Conservation (phyloP, 208 protist genomes). For the Trypanosoma lewisi region DNA sequence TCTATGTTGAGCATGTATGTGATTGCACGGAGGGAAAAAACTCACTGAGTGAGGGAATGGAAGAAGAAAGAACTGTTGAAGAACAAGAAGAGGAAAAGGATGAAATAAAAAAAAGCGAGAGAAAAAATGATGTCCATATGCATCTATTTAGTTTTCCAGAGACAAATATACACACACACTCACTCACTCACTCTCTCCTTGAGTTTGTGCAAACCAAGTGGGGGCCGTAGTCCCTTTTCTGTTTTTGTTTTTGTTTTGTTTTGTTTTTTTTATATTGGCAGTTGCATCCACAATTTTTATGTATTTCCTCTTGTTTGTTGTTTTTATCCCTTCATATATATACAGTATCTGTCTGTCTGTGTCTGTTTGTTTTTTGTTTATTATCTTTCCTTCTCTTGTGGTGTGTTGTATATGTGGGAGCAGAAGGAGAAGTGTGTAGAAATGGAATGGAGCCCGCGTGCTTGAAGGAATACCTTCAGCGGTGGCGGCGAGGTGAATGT, state of each 20-base stretch:
- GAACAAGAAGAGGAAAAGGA: not conserved
- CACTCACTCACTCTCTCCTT: not conserved
- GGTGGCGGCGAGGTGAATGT: constrained; percentile 9
- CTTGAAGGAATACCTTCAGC: constrained; percentile 6
- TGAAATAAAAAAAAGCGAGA: not conserved
- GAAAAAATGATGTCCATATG: too few relatives aligned
- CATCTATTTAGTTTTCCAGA: too few relatives aligned
- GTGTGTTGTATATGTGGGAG: not conserved
- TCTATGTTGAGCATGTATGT: not conserved
- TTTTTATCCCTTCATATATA: too few relatives aligned
- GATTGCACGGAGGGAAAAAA: too few relatives aligned
- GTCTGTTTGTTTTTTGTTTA: too few relatives aligned
- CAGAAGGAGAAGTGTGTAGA: not conserved
- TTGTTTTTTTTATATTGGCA: not conserved
- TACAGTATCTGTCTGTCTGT: too few relatives aligned
- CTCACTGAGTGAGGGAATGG: too few relatives aligned
- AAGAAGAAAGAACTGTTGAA: too few relatives aligned
- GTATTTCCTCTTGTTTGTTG: too few relatives aligned
- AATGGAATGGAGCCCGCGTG: constrained; percentile 1
- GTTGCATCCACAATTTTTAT: too few relatives aligned
- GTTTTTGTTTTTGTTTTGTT: too few relatives aligned
- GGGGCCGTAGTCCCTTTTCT: not conserved
- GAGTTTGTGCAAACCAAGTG: not conserved
- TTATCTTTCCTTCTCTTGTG: too few relatives aligned
- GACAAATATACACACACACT: not conserved